Evolutionary conservation across 2,329 filamentous ascomycete species (phyloP).

Genomic region (Fusarium hostae): DNA sequence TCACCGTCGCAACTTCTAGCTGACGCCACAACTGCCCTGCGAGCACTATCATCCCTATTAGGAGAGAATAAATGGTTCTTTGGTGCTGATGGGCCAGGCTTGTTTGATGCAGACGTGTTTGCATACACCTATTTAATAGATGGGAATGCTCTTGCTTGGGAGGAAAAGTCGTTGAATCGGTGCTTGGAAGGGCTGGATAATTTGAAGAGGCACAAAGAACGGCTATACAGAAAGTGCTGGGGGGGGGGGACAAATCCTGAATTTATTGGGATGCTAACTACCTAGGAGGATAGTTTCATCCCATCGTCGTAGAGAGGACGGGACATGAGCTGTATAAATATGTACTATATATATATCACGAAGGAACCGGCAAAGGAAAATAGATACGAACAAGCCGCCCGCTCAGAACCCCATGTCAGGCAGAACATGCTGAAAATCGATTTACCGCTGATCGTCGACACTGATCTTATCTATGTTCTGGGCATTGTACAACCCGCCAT

Average conservation of each 20-base stretch:
- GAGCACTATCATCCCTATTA: conserved; percentile 58
- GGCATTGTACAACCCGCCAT: conserved; percentile 7
- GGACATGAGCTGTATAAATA: conserved; percentile 6
- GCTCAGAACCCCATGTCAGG: background rate
- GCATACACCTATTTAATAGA: conserved; percentile 87
- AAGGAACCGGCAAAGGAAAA: background rate
- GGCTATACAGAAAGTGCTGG: conserved; percentile 51
- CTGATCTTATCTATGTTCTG: conserved; percentile 33
- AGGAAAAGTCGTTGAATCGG: conserved; percentile 67
- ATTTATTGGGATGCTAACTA: background rate
- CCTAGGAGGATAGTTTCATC: background rate
- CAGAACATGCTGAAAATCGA: background rate
- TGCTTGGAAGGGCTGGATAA: conserved; percentile 67
- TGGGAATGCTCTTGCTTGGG: conserved; percentile 71
- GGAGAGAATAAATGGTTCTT: conserved; percentile 61
- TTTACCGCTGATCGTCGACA: conserved; percentile 6
- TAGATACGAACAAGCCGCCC: background rate
- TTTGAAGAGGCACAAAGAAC: conserved; percentile 63
- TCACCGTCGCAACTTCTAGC: conserved; percentile 53
- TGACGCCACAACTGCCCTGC: conserved; percentile 58
- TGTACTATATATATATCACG: conserved; percentile 29
- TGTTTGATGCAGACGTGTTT: conserved; percentile 92
- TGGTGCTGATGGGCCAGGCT: conserved; percentile 63
- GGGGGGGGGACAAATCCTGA: conserved; percentile 20
- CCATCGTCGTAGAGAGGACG: background rate